These are phyloP conservation scores for Alnus glutinosa DNA, from an alignment of 306 rosid species.

Conservation along the genomic window DNA sequence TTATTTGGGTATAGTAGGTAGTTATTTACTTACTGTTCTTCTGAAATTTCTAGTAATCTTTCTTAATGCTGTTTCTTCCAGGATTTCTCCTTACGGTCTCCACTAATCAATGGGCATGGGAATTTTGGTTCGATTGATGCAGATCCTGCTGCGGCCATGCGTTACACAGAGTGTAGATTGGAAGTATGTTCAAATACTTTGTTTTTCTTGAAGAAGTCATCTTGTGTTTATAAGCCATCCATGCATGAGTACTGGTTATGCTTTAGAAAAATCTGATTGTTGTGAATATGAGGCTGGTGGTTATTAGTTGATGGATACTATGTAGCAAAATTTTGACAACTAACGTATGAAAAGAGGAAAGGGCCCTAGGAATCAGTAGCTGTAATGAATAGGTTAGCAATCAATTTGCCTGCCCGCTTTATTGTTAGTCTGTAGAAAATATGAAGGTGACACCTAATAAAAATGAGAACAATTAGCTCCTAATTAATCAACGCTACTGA, in stretches of 20 bases:
- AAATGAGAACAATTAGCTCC: background rate
- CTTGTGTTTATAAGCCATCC: conserved; percentile 12
- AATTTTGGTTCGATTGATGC: conserved; percentile 97
- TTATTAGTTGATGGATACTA: background rate
- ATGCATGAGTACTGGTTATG: background rate
- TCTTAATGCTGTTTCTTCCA: conserved; percentile 31
- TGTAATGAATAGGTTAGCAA: background rate
- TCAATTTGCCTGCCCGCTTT: background rate
- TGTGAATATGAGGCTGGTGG: too few relatives aligned
- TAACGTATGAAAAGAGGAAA: background rate
- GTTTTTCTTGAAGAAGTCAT: conserved; percentile 11
- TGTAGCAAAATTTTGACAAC: background rate
- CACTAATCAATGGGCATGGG: conserved; percentile 95
- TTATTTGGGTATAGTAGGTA: background rate
- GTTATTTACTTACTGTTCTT: background rate
- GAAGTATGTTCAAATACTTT: conserved; percentile 52
- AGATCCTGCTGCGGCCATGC: conserved; percentile 99
- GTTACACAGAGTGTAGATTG: conserved; percentile 96
- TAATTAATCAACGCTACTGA: too few relatives aligned
- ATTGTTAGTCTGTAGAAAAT: background rate
- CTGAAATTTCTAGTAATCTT: background rate
- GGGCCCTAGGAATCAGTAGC: background rate
- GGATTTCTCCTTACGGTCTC: conserved; percentile 87
- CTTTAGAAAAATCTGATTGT: background rate
- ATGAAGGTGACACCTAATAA: background rate